Evolutionary conservation across 1,284 basidiomycete genomes (phyloP).

Genomic region (Malassezia caprae): DNA sequence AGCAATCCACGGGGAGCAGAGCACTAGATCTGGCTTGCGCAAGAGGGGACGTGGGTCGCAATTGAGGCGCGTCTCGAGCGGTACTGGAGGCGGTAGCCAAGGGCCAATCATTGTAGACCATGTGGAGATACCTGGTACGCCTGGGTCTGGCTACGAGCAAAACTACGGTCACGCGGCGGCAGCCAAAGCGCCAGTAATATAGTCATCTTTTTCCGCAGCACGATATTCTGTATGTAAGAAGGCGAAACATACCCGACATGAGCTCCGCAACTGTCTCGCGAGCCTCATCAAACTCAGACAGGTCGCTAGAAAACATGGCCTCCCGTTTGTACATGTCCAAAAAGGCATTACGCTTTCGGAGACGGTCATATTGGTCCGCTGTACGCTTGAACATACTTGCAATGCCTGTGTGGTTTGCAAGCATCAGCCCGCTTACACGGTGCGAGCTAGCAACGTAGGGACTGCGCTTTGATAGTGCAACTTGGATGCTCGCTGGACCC

Average conservation of each 20-base stretch:
- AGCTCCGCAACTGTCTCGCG: constrained; percentile 42
- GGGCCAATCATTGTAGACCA: not conserved
- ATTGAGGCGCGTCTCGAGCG: not conserved
- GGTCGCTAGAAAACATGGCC: constrained; percentile 51
- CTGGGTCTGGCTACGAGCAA: not conserved
- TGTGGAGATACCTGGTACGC: not conserved
- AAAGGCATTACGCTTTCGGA: constrained; percentile 84
- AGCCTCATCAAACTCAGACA: constrained; percentile 43
- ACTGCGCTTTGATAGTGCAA: constrained; percentile 81
- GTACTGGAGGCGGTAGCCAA: not conserved
- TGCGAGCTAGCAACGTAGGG: constrained; percentile 76
- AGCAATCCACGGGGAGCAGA: not conserved
- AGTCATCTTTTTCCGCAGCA: constrained; percentile 40
- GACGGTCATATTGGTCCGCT: constrained; percentile 84
- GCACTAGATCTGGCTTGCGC: not conserved
- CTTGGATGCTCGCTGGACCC: constrained; percentile 97
- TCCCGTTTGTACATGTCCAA: constrained; percentile 96
- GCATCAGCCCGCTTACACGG: constrained; percentile 93
- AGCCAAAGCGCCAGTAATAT: not conserved
- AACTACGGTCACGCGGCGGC: not conserved
- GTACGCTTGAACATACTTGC: constrained; percentile 75
- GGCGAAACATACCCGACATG: constrained; percentile 25
- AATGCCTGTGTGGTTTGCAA: constrained; percentile 96
- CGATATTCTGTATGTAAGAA: constrained; percentile 25
- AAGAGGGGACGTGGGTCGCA: not conserved